Percentiles rank a stretch among this genome's conserved stretches.
Conservation (phyloP, 2,329 filamentous ascomycete species). For the Talaromyces sp. region DNA sequence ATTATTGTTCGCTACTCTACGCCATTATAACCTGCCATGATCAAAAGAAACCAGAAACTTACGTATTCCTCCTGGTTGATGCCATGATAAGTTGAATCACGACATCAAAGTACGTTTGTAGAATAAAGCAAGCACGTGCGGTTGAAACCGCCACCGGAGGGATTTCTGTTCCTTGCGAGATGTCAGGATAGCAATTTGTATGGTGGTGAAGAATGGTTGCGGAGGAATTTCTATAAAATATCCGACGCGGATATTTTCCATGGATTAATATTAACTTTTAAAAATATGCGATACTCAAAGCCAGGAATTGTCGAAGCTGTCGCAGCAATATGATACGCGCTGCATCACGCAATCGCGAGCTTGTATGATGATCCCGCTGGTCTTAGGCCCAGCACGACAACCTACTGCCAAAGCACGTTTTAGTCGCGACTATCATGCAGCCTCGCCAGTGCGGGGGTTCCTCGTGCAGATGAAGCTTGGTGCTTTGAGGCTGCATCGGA, state of each 20-base stretch:
- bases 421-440: not conserved
- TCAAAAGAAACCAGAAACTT: not conserved
- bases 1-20: not conserved
- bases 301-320: not conserved
- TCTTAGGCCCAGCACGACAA: slow-evolving; percentile 2
- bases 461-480: not conserved
- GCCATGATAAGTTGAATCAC: slow-evolving; percentile 22
- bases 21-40: not conserved
- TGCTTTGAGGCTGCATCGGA: not conserved
- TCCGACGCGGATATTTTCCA: not conserved
- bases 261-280: not conserved
- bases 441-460: not conserved
- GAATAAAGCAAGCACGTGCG: not conserved
- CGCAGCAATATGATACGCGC: not conserved
- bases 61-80: slow-evolving; percentile 11
- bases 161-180: not conserved
- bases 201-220: not conserved
- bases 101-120: slow-evolving; percentile 14
- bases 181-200: not conserved
- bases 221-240: not conserved
- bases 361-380: not conserved
- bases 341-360: not conserved
- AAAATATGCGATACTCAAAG: not conserved
- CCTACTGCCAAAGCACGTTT: not conserved
- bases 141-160: not conserved